A percentile compares a stretch with the other conserved stretches of the same genome.
phyloP scores from a whole-genome alignment of 78 protist genomes.

The Dictyostelium purpureum region DNA sequence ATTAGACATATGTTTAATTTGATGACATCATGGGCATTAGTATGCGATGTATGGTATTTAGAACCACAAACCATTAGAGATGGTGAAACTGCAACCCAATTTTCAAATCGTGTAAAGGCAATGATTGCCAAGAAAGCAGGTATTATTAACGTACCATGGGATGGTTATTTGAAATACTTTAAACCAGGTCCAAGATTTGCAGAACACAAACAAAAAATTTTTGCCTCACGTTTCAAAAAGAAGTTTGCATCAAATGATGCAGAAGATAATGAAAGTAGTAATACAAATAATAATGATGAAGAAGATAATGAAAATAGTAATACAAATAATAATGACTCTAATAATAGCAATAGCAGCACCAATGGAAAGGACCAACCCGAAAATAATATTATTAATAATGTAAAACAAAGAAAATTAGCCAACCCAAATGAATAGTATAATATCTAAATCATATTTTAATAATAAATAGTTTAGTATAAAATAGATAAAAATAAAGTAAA shows the following conservation, averaged over 20 bases:
- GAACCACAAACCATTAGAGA: conserved; percentile 87
- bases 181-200: conserved; percentile 74
- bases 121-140: conserved; percentile 88
- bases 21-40: conserved; percentile 91
- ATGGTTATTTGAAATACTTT: conserved; percentile 92
- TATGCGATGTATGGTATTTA: conserved; percentile 87
- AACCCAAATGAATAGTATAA: background rate
- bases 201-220: conserved; percentile 80
- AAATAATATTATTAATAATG: background rate
- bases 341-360: background rate
- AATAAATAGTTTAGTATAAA: background rate
- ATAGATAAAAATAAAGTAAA: background rate
- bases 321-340: background rate
- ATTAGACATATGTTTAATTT: conserved; percentile 85
- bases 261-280: background rate
- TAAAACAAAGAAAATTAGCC: conserved; percentile 27
- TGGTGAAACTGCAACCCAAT: conserved; percentile 85
- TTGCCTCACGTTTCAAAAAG: conserved; percentile 70
- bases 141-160: conserved; percentile 87
- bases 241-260: background rate
- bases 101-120: conserved; percentile 87
- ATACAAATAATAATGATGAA: background rate
- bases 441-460: background rate
- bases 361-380: background rate
- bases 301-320: background rate